phyloP scores from a whole-genome alignment of 176 grass and related monocot genomes.

The Triticum urartu region DNA sequence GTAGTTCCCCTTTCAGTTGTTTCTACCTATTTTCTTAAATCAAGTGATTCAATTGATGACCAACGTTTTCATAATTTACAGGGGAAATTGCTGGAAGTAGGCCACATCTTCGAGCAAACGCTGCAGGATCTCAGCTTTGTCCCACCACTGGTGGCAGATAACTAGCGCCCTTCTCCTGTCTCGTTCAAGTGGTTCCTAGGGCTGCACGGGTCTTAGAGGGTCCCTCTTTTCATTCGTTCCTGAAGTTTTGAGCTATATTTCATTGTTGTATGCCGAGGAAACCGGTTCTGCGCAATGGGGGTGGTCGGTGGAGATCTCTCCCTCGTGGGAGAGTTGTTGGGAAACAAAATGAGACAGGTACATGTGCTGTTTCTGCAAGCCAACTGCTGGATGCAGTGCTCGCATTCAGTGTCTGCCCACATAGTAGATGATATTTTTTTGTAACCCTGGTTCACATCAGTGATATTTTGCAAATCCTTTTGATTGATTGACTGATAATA shows the following conservation, averaged over 20 bases:
- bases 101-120: conserved; percentile 86
- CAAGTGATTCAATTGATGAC: not conserved
- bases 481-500: not conserved
- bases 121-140: conserved; percentile 66
- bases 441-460: not conserved
- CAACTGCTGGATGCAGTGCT: not conserved
- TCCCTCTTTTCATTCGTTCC: not conserved
- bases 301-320: too few species aligned
- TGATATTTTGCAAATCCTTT: not conserved
- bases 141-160: conserved; percentile 53
- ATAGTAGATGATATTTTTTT: not conserved
- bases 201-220: not conserved
- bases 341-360: too few species aligned
- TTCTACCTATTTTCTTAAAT: not conserved
- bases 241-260: not conserved
- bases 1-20: not conserved
- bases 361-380: not conserved
- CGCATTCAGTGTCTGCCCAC: not conserved
- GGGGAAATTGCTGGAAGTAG: conserved; percentile 63
- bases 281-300: not conserved
- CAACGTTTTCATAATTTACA: conserved; percentile 17
- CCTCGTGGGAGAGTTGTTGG: too few species aligned
- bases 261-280: not conserved
- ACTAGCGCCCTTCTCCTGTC: conserved; percentile 7
- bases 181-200: not conserved